A percentile compares a stretch with the other conserved stretches of the same genome.
These are phyloP conservation scores for Tolypocladium ovalisporum DNA, from an alignment of 2,329 filamentous ascomycete species.

Conservation along the genomic window DNA sequence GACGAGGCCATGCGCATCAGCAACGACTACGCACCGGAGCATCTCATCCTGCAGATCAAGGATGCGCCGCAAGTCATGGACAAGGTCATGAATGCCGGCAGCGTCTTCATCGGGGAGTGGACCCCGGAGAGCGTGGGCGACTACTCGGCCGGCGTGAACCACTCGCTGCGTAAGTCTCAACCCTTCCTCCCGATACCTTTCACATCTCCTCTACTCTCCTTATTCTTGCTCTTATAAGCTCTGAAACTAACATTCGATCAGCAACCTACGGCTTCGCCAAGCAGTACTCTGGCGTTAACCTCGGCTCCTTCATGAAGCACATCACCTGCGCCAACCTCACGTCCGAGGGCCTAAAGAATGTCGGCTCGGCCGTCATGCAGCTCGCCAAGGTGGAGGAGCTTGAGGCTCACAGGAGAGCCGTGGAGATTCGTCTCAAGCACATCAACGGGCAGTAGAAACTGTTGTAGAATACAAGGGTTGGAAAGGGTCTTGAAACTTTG, in stretches of 20 bases:
- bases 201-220: neutral
- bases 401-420: constrained; percentile 83
- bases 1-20: constrained; percentile 70
- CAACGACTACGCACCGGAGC: constrained; percentile 93
- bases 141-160: constrained; percentile 96
- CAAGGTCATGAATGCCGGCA: constrained; percentile 83
- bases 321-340: constrained; percentile 92
- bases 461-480: constrained; percentile 1
- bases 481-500: neutral
- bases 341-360: constrained; percentile 70
- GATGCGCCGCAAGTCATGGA: constrained; percentile 66
- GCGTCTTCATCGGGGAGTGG: constrained; percentile 92
- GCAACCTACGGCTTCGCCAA: constrained; percentile 97
- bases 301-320: constrained; percentile 94
- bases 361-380: constrained; percentile 86
- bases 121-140: constrained; percentile 96
- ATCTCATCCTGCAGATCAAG: constrained; percentile 82
- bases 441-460: constrained; percentile 23
- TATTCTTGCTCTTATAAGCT: neutral
- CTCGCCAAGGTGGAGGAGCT: constrained; percentile 88
- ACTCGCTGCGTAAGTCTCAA: constrained; percentile 76
- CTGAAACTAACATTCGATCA: constrained; percentile 23
- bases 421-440: constrained; percentile 65
- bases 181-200: constrained; percentile 24
- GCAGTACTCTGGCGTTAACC: constrained; percentile 95